Evolutionary conservation across 805 yeast species (phyloP).

Genomic region (Zygotorulaspora florentina): DNA sequence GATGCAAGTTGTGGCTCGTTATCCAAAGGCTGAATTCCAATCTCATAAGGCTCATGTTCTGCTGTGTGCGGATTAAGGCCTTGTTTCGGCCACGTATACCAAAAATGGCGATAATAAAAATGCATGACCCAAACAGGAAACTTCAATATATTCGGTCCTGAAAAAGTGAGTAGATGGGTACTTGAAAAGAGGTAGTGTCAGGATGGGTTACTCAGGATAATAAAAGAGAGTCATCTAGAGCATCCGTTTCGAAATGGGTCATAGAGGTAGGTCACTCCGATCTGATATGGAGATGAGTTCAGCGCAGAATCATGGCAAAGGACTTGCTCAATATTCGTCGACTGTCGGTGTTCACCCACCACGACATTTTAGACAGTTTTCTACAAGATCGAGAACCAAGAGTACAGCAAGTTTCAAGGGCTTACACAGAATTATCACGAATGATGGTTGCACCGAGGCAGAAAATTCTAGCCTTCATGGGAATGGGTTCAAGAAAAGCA

Average conservation of each 20-base stretch:
- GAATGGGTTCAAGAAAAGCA: conserved; percentile 23
- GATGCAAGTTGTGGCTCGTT: no score
- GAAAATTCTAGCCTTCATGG: conserved; percentile 8
- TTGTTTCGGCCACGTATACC: no score
- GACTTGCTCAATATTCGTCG: conserved; percentile 6
- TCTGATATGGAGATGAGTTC: conserved; percentile 14
- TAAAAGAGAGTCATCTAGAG: background rate
- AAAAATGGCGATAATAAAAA: no score
- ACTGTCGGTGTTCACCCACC: conserved; percentile 14
- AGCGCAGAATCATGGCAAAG: conserved; percentile 11
- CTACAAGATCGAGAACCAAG: conserved; percentile 32
- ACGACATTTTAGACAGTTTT: conserved; percentile 26
- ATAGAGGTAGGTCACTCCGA: conserved; percentile 16
- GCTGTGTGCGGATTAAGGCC: no score
- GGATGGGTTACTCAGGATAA: no score
- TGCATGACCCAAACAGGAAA: no score
- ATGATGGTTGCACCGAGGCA: conserved; percentile 21
- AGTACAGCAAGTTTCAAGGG: conserved; percentile 34
- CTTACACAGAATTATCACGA: conserved; percentile 26
- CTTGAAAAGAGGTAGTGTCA: no score
- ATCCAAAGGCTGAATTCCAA: no score
- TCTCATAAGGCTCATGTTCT: no score
- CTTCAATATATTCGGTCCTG: no score
- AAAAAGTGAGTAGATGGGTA: no score
- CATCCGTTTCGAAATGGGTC: conserved; percentile 15